Evolutionary conservation across 1,139 yeast species (phyloP).

Genomic region (Yamadazyma diospyri): DNA sequence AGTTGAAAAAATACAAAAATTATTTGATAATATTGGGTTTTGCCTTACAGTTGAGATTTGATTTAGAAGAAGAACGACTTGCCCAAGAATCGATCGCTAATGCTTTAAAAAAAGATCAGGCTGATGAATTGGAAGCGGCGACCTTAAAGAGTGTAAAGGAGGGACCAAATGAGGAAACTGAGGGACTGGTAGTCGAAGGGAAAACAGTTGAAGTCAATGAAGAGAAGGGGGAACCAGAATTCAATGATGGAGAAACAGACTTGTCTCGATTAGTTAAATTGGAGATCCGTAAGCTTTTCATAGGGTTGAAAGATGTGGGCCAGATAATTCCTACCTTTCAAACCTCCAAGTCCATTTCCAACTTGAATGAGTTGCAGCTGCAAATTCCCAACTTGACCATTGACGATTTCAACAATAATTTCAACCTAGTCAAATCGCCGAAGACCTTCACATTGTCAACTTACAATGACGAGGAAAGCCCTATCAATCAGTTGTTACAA

Average conservation of each 20-base stretch:
- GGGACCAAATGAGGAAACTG: not conserved
- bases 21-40: constrained; percentile 46
- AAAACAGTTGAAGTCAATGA: constrained; percentile 5
- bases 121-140: constrained; percentile 4
- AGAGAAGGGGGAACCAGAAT: constrained; percentile 4
- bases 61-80: constrained; percentile 37
- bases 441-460: constrained; percentile 40
- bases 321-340: constrained; percentile 39
- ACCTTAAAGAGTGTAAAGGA: constrained; percentile 1
- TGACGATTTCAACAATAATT: constrained; percentile 18
- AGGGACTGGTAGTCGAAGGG: constrained; percentile 2
- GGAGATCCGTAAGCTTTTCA: constrained; percentile 36
- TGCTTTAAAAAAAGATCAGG: not conserved
- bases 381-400: constrained; percentile 17
- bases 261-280: constrained; percentile 31
- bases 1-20: constrained; percentile 42
- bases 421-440: constrained; percentile 40
- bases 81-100: constrained; percentile 17
- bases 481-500: constrained; percentile 35
- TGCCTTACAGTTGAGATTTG: constrained; percentile 47
- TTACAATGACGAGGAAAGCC: constrained; percentile 37
- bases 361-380: constrained; percentile 23
- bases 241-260: constrained; percentile 25
- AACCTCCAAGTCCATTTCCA: constrained; percentile 30
- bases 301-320: constrained; percentile 33